Base-by-base conservation (phyloP, 495 filamentous ascomycete species). In the Aspergillus taichungensis region DNA sequence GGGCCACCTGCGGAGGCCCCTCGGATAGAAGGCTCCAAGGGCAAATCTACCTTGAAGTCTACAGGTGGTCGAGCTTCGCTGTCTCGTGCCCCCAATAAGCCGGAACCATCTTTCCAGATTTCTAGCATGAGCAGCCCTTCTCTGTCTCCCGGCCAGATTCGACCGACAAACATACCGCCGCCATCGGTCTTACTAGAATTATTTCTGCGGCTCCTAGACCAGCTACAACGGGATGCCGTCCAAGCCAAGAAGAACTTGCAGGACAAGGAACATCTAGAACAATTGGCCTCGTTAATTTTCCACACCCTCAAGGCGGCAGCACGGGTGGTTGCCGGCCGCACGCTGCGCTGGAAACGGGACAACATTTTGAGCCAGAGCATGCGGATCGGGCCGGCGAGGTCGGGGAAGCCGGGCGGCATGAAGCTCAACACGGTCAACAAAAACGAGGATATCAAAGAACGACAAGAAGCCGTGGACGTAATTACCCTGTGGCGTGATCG, bases 311-410 rank as follows among this genome's bases (percentile, higher is more conserved):
- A 75, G 10, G 84, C 91, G 8, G 78, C 78, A 14, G 87, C 82
- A 10, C 84, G 83, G 18, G 76, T 97, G 37, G 83, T 98, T 46
- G 85, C 87, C 3, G 92, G 92, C 29, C 82, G 92, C 42, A 86
- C 83, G 44, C 63, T 83, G 38, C 83, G 92, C 42, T 96, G 90
- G 90, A 91, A 91, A 62, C 77, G 90, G 41, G 90, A 96, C 64
- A 78, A 73, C 40, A 75, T 83, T 52, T 76, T 96, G n/a, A 74
- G 81, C n/a, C 86, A 94, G 62, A 77, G 80, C 53, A 94, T 91
- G 85, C 79, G 82, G 39, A 92, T 96, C 51, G 82, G 84, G 0
- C 77, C 79, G 9, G 84, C 87, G 2, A 77, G 75, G 18, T 70
- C 78, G 8, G 77, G 77, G 2, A 83, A 81, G 48, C 48, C 68